Evolutionary conservation across 495 filamentous ascomycete species (phyloP), one percentile per base, ranked within the genome.

Genomic region (Aspergillus sparsus): DNA sequence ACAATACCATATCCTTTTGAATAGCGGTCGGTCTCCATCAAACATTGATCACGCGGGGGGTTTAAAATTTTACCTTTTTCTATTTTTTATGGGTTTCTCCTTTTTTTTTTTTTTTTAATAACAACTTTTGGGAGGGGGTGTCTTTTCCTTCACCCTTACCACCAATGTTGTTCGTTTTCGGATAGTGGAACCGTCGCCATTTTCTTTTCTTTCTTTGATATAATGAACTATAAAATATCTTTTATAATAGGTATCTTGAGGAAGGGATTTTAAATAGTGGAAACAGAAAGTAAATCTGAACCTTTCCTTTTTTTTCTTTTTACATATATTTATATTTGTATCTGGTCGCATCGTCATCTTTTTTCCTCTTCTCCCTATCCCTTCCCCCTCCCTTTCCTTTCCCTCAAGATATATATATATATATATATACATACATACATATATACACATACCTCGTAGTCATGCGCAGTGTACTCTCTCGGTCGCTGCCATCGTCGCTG

Each of bases 41-140:
- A 27, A 44, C 57, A 63, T 47, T 32, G n/a, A 66, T 75, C 72
- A 75, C 66, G 66, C 69, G 69, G 47, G 37, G 44, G 16, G 39
- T 47, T 9, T 47, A 21, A 16, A 61, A 41, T 57, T 49, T 55
- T 63, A 18, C 42, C 49, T 67, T 70, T 68, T 69, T 52, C 49
- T 67, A 69, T 68, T 69, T 52, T 13, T 52, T 49, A 34, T 52
- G 52, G 50, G 34, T 67, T 2, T 47, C 44, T 34, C 62, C 60
- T 53, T 57, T 65, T 69, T 63, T 65, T 62, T 62, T 56, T 61
- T 35, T 9, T 67, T 68, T 45, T 65, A 44, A 42, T 42, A 7
- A 42, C 12, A 5, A 42, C 15, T 57, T 58, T 58, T 62, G 36
- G 33, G 42, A 32, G 27, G 11, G 27, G 21, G 52, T 60, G 16